Evolutionary conservation across 2,329 filamentous ascomycete genomes (phyloP), one percentile per base, ranked within the genome.

Genomic region (Venturia carpophila): DNA sequence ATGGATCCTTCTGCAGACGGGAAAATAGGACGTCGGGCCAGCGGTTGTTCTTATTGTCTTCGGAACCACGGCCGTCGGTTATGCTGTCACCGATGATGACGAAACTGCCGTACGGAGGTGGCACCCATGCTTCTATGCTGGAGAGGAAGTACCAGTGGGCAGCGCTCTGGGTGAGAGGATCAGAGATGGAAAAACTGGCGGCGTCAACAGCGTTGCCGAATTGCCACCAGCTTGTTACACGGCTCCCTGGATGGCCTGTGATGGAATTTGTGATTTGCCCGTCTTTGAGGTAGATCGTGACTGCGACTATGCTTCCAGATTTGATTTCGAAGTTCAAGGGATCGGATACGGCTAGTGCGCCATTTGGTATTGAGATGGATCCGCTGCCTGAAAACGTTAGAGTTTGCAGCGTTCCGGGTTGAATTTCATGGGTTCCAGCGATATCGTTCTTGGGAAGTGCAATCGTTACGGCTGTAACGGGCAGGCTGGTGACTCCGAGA

Each of bases 171-270:
- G 69, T 68, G 21, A 13, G 24, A 52, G 21, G 47, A 52, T 15
- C 47, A 37, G 24, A 45, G 21, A 37, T 61, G 76, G 74, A 9
- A 87, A 71, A n/a, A 80, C 79, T 52, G 0, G 76, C 71, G 0
- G 78, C 78, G 7, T 75, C 74, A 0, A 84, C 79, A n/a, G 80
- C 77, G 69, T 89, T 83, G 1, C 87, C 87, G 11, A 76, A 73
- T 47, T 80, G 78, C 73, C 86, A 81, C 79, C 80, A 88, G 11
- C 81, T 83, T 0, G 82, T 86, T 0, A 85, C 87, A 6, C 86
- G 79, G 68, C 83, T 87, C 5, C 86, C 86, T 0, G 87, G 86
- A 66, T 89, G 87, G 0, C 80, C 81, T 0, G 86, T 89, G 64
- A 89, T 85, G 37, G 75, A 78, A 65, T 78, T 82, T 0, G 81